Evolutionary conservation across 805 yeast species (phyloP).

Genomic region (Nakazawaea populi): DNA sequence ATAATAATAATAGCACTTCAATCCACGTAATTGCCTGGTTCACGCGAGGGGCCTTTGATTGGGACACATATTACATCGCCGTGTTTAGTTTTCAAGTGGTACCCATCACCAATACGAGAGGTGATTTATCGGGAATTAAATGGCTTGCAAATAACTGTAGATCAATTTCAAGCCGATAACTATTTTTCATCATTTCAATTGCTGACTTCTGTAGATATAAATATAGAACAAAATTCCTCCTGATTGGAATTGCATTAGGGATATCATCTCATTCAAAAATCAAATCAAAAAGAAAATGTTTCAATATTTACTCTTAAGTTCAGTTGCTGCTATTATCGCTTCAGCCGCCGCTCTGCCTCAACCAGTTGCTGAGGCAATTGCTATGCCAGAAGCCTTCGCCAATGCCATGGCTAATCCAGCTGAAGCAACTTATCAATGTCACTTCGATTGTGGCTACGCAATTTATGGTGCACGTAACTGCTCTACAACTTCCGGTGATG

Average conservation of each 20-base stretch:
- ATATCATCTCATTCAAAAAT: not conserved
- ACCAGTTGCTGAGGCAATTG: not conserved
- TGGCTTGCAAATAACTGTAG: not conserved
- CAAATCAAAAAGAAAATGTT: not conserved
- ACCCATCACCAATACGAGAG: not conserved
- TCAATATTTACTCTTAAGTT: too few species aligned
- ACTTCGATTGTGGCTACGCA: constrained; percentile 9
- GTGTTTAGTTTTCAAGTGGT: too few species aligned
- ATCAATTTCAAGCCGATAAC: not conserved
- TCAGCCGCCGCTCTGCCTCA: not conserved
- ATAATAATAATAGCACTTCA: too few species aligned
- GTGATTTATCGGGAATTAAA: not conserved
- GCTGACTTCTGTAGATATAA: too few species aligned
- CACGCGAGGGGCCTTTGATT: too few species aligned
- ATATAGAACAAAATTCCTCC: not conserved
- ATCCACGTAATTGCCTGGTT: too few species aligned
- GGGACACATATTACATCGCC: too few species aligned
- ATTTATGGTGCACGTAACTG: constrained; percentile 3
- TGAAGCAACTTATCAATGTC: constrained; percentile 7
- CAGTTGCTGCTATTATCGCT: not conserved
- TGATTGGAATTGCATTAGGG: too few species aligned
- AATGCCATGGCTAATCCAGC: not conserved
- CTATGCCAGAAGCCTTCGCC: not conserved
- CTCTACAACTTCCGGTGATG: constrained; percentile 3
- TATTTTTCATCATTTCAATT: too few species aligned